Evolutionary conservation across 2,329 filamentous ascomycete genomes (phyloP).

Genomic region (Gliomastix tumulicola): DNA sequence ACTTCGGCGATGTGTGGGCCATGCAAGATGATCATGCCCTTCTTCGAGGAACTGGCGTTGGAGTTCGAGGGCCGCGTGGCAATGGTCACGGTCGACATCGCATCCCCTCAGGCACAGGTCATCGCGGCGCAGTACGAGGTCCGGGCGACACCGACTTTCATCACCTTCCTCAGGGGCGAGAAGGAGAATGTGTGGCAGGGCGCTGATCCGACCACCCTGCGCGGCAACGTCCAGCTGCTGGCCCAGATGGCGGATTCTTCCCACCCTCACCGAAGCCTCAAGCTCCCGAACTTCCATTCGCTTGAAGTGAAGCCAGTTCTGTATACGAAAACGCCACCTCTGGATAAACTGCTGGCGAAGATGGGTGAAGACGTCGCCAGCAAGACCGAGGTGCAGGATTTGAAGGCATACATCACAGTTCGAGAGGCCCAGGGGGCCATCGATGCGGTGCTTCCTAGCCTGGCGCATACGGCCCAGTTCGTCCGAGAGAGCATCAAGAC

Average conservation of each 20-base stretch:
- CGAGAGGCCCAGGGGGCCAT: constrained; percentile 51
- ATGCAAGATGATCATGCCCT: constrained; percentile 75
- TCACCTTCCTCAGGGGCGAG: constrained; percentile 71
- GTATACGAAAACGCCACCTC: constrained; percentile 72
- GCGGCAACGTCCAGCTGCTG: constrained; percentile 65
- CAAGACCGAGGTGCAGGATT: constrained; percentile 50
- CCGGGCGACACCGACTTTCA: constrained; percentile 78
- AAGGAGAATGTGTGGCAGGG: constrained; percentile 78
- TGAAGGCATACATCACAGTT: constrained; percentile 66
- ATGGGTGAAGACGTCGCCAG: constrained; percentile 55
- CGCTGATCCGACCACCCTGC: constrained; percentile 61
- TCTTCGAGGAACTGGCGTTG: constrained; percentile 72
- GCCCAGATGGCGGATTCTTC: constrained; percentile 67
- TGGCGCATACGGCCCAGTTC: constrained; percentile 57
- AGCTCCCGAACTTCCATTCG: constrained; percentile 62
- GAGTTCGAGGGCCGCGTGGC: constrained; percentile 61
- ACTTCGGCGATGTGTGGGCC: constrained; percentile 82
- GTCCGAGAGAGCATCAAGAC: constrained; percentile 46
- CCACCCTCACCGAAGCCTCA: constrained; percentile 69
- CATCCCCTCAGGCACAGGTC: constrained; percentile 53
- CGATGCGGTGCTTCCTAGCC: constrained; percentile 63
- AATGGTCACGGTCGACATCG: constrained; percentile 80
- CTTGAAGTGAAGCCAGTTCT: constrained; percentile 58
- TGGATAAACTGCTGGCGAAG: constrained; percentile 76
- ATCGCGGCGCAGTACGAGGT: constrained; percentile 61